A percentile compares a stretch with the other conserved stretches of the same genome.
Evolutionary conservation across 2,329 filamentous ascomycete genomes (phyloP).

Genomic region (Ustulina deusta): DNA sequence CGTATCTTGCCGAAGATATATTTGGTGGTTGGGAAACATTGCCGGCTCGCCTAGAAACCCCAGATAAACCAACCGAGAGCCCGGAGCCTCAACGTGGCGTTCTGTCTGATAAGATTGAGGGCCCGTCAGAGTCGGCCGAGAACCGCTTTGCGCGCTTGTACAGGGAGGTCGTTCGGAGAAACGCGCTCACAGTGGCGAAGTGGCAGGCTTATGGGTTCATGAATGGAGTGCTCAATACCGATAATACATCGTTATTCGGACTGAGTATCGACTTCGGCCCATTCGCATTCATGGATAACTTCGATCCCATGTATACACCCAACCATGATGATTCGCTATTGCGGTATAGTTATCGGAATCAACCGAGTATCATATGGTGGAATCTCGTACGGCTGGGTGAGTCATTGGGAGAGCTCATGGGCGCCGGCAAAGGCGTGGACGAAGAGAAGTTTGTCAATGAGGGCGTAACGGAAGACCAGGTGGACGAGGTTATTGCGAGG

Average conservation of each 20-base stretch:
- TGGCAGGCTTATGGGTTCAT: conserved; percentile 99
- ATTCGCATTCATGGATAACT: conserved; percentile 97
- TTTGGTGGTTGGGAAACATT: conserved; percentile 89
- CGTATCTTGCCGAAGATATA: conserved; percentile 88
- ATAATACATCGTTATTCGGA: conserved; percentile 93
- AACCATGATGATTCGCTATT: conserved; percentile 94
- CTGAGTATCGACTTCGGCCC: conserved; percentile 95
- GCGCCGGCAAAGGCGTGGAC: conserved; percentile 79
- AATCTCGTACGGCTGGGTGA: conserved; percentile 94
- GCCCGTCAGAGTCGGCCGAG: conserved; percentile 74
- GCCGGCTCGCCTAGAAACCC: conserved; percentile 69
- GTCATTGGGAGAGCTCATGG: conserved; percentile 87
- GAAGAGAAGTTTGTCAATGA: conserved; percentile 75
- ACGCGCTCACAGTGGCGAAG: conserved; percentile 86
- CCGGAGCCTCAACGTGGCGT: conserved; percentile 65
- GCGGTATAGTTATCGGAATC: conserved; percentile 92
- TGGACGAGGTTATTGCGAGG: conserved; percentile 76
- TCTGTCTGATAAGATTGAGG: conserved; percentile 70
- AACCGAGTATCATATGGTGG: conserved; percentile 98
- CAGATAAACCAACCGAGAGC: conserved; percentile 61
- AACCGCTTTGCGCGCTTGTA: conserved; percentile 91
- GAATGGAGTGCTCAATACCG: conserved; percentile 97
- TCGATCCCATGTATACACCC: conserved; percentile 93
- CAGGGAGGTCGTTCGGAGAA: conserved; percentile 85
- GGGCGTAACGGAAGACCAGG: conserved; percentile 77